Base-by-base conservation (phyloP, 441 rosid species). In the Gossypium gossypioides region DNA sequence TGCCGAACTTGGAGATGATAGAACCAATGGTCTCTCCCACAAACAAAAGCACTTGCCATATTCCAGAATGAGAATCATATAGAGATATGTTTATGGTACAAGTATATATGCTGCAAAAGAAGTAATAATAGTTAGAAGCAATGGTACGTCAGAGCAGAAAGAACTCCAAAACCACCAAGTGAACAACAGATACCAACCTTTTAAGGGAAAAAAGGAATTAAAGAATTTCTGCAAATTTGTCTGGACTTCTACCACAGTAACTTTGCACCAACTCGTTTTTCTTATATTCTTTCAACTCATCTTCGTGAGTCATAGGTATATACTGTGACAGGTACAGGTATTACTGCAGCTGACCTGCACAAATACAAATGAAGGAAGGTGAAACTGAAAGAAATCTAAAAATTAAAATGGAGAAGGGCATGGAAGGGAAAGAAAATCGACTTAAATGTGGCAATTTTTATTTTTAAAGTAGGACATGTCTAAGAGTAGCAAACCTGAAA, bases 401-500 rank as follows among this genome's bases (percentile, higher is more conserved):
- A 46, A 1, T 7, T 2, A 42, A 1, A 29, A 58, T 44, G 9
- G 48, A 3, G 60, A n/a, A 5, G 54, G 29, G 0, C 1, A 15
- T 7, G 25, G 54, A 3, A 7, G 13, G 32, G 46, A 56, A 51
- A 18, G 19, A 4, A 52, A 21, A 29, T 29, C 21, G 24, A 59
- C 54, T 24, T 24, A 15, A 66, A 34, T 13, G 21, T 13, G 3
- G 16, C 19, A 22, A 22, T 2, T 24, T 66, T 46, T 25, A 48
- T 46, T 6, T 61, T 60, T 32, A 61, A 29, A n/a, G 42, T 12
- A 44, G 15, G 8, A 21, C 18, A 2, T 42, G 6, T 56, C 15
- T 18, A 37, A 55, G 54, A n/a, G 54, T 21, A 34, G 15, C 76
- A 69, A 67, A 83, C 84, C 88, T 82, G 82, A 72, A 74, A 77